Base-by-base conservation (phyloP, 352 stramenopile genomes). In the Pythium chondricola region DNA sequence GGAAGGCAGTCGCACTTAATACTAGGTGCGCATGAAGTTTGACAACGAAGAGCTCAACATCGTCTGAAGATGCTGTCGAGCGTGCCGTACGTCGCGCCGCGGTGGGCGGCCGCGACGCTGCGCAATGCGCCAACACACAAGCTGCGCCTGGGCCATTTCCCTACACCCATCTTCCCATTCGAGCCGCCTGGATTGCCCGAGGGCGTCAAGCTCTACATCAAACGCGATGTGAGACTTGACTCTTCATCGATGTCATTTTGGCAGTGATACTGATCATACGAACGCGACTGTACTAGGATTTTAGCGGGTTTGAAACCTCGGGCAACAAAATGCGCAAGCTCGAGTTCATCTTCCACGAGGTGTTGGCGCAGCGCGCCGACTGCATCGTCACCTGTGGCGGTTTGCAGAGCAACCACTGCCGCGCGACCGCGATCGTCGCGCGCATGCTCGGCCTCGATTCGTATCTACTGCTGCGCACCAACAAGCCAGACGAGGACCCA, bases 281-380 rank as follows among this genome's bases (percentile, higher is more conserved):
- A 17, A 29, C 27, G 21, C 20, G 16, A n/a, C 35, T 7, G 6
- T 41, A 6, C 35, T 42, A 85, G 73, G 82, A 93, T 48, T 93
- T 90, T 48, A 93, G 82, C 48, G 93, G 90, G 1, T 64, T 93
- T 22, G 90, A 97, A 64, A 88, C 91, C 24, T 96, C 90, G 16
- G 93, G 93, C 21, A 98, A 98, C 66, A 98, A 98, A 67, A 86
- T 96, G 63, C 88, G 93, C 47, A 98, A 98, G 61, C 71, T 98
- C 27, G 93, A 98, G 74, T 98, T 97, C 63, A 65, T 97, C 8
- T 61, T 97, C 49, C 82, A 88, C 13, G 85, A 98, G 40, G 93
- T 89, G 24, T 40, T 96, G n/a, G 71, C 65, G n/a, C 68, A 88
- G 51, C 63, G 73, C 7, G 87, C 74, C 22, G 74, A 96, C 69